These are phyloP conservation scores for Sicyos edulis DNA, from an alignment of 306 rosid species.

Conservation along the genomic window DNA sequence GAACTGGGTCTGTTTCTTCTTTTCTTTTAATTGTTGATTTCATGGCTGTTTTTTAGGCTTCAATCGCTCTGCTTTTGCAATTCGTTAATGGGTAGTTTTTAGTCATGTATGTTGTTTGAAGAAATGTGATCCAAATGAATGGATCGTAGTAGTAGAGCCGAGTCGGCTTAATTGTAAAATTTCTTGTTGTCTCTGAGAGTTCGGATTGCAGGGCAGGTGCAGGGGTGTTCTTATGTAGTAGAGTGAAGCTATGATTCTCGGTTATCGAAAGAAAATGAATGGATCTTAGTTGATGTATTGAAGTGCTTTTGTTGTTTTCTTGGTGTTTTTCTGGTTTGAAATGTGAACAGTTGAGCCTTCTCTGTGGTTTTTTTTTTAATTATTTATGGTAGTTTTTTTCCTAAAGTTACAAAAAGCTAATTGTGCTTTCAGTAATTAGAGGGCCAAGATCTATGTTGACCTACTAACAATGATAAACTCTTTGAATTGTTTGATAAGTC, in stretches of 20 bases:
- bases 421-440: not conserved
- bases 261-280: too few relatives aligned
- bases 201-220: too few relatives aligned
- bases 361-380: not conserved
- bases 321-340: not conserved
- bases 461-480: not conserved
- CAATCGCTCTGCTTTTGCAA: not conserved
- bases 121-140: not conserved
- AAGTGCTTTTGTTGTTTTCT: not conserved
- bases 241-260: too few relatives aligned
- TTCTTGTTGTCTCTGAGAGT: too few relatives aligned
- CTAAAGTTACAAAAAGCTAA: not conserved
- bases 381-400: not conserved
- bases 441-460: not conserved
- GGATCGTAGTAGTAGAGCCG: not conserved
- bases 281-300: not conserved
- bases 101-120: not conserved
- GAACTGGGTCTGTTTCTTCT: conserved; percentile 71
- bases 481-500: not conserved
- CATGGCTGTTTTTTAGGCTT: not conserved
- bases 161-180: too few relatives aligned
- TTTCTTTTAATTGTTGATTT: not conserved
- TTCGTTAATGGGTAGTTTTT: not conserved
- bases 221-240: too few relatives aligned
- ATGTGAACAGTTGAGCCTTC: not conserved